Base-by-base conservation (phyloP, 768 basidiomycete genomes). In the Mycena vulgaris region DNA sequence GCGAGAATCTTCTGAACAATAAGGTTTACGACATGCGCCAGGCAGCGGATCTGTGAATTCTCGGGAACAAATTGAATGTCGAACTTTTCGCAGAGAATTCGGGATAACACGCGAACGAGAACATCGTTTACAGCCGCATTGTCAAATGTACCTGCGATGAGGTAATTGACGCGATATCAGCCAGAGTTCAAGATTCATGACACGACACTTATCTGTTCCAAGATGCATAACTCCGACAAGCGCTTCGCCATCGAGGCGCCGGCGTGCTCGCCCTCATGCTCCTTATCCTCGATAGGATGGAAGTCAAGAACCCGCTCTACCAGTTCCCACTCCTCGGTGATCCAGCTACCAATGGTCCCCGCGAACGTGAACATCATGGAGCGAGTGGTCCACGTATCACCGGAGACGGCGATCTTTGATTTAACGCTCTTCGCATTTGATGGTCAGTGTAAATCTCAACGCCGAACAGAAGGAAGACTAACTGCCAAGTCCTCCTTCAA, bases 51-150 rank as follows among this genome's bases (percentile, higher is more conserved):
- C n/a, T 82, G 47, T 80, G 49, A 52, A 31, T 52, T 52, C 16
- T 52, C 49, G 4, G 40, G 40, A 21, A 17, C 40, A 4, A 7
- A 42, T 42, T 42, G 40, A 42, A 42, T 42, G 19, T 42, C 17
- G 40, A 42, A 42, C 5, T 17, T 17, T 21, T 42, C 6, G 6
- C 40, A 16, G 19, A 42, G 40, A 21, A 42, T 42, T 5, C 16
- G 8, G 14, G 40, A 42, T 17, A 42, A 16, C 6, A 23, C 77
- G 8, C 51, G 35, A 6, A 81, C 61, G 10, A 84, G 66, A 16
- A 82, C 78, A 70, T 83, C 75, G 52, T 83, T 83, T 21, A 77
- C 70, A 0, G 75, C 70, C 0, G 80, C 82, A 75, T 84, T 84
- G 67, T 83, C 80, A 58, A 70, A 74, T 66, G 77, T 80, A 48